Base-by-base conservation (phyloP, 2,329 filamentous ascomycete species). In the Calycina herbarum region DNA sequence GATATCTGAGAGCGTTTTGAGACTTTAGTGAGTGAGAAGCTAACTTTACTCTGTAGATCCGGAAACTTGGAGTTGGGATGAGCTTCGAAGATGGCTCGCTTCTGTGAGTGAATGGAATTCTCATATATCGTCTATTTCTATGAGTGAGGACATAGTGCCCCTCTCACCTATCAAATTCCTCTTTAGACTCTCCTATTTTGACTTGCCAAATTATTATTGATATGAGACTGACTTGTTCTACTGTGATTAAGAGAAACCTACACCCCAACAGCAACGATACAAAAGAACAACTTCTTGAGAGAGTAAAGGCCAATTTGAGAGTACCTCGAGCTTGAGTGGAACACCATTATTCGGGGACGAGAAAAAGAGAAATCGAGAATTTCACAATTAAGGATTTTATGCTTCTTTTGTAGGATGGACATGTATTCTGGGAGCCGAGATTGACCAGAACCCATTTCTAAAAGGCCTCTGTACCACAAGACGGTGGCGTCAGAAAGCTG, bases 61-160 rank as follows among this genome's bases (percentile, higher is more conserved):
- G 2, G 82, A 85, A 54, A 81, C 78, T 10, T 98, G 94, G 94
- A 93, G 92, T 0, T 82, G 84, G 64, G 89, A 93, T 59, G 92
- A 98, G 74, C 82, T 96, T 78, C 84, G 87, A 67, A 82, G 89
- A 73, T 98, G 94, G 93, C 81, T 98, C 61, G 86, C 87, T 57
- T 86, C 85, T 73, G 94, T 97, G 84, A 79, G 89, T 82, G 29
- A 33, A 58, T 45, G 27, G 27, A 29, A 29, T 29, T 17, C n/a
- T 57, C 24, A 29, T 45, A 63, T 62, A 29, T 15, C 15, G 24
- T 24, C 45, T 20, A n/a, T 13, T 45, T 57, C n/a, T 24, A 8
- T 51, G n/a, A 20, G 11, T 45, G n/a, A 24, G n/a, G 24, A 51
- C 3, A 10, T 51, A 5, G 5, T 27, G n/a, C 35, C 35, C 8